Evolutionary conservation across 306 rosid genomes (phyloP).

Genomic region (Sphenostylis stenocarpa): DNA sequence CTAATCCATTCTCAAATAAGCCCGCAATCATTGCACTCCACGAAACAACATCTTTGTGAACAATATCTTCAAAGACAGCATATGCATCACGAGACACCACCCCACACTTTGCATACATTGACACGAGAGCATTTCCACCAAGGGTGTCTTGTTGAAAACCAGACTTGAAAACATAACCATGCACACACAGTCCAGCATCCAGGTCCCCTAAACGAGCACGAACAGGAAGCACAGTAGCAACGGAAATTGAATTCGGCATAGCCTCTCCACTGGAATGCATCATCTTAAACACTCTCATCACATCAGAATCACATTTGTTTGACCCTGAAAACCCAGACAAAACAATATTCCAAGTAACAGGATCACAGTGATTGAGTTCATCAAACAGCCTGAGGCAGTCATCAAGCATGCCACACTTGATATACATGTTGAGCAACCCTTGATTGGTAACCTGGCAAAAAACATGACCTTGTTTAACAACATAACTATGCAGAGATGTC

Average conservation of each 20-base stretch:
- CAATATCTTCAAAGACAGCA: slow-evolving; percentile 58
- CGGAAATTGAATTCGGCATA: slow-evolving; percentile 66
- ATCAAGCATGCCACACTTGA: slow-evolving; percentile 65
- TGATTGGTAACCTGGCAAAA: slow-evolving; percentile 63
- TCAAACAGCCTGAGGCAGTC: slow-evolving; percentile 63
- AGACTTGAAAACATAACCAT: slow-evolving; percentile 64
- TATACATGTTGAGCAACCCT: slow-evolving; percentile 84
- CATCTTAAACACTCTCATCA: slow-evolving; percentile 51
- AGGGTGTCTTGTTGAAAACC: slow-evolving; percentile 66
- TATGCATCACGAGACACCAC: slow-evolving; percentile 53
- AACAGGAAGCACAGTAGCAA: slow-evolving; percentile 72
- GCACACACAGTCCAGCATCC: slow-evolving; percentile 58
- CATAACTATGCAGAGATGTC: slow-evolving; percentile 60
- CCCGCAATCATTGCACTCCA: slow-evolving; percentile 93
- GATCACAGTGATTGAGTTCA: slow-evolving; percentile 53
- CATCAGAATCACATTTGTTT: slow-evolving; percentile 45
- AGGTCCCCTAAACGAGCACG: slow-evolving; percentile 59
- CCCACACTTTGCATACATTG: slow-evolving; percentile 83
- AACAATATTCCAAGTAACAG: slow-evolving; percentile 83
- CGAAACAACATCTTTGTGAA: slow-evolving; percentile 71
- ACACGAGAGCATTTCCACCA: slow-evolving; percentile 72
- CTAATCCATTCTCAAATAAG: slow-evolving; percentile 59
- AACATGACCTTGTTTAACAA: slow-evolving; percentile 66
- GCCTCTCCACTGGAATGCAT: slow-evolving; percentile 61
- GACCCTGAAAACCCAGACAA: slow-evolving; percentile 70